Evolutionary conservation across 1,284 basidiomycete genomes (phyloP).

Genomic region (Hemileia vastatrix): DNA sequence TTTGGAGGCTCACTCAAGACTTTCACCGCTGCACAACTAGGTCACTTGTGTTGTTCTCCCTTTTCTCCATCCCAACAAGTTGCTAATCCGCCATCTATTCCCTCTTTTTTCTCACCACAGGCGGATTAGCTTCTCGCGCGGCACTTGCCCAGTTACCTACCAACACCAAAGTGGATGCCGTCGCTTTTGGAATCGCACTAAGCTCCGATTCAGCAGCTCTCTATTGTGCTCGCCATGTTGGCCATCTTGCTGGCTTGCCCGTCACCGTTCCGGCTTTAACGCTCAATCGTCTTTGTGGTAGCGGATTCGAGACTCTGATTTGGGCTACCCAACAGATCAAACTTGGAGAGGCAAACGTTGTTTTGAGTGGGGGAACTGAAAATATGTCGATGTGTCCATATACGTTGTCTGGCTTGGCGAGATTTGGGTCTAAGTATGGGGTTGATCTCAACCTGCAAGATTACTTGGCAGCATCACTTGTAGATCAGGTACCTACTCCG

Average conservation of each 20-base stretch:
- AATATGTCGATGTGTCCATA: slow-evolving; percentile 88
- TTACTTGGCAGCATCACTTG: slow-evolving; percentile 50
- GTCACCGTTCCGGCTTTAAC: slow-evolving; percentile 51
- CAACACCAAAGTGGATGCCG: slow-evolving; percentile 20
- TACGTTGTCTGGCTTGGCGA: slow-evolving; percentile 46
- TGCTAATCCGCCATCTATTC: no score
- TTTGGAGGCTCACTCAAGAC: slow-evolving; percentile 8
- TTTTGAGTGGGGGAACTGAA: slow-evolving; percentile 93
- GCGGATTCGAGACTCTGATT: slow-evolving; percentile 88
- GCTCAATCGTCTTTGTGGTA: slow-evolving; percentile 71
- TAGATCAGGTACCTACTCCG: slow-evolving; percentile 49
- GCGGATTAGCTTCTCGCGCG: slow-evolving; percentile 40
- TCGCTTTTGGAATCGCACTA: slow-evolving; percentile 41
- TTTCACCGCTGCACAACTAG: slow-evolving; percentile 15
- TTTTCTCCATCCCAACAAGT: no score
- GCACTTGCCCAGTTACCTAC: slow-evolving; percentile 35
- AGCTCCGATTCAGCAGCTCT: slow-evolving; percentile 56
- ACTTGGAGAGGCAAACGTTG: slow-evolving; percentile 71
- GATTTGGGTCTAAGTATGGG: slow-evolving; percentile 49
- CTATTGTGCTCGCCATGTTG: slow-evolving; percentile 89
- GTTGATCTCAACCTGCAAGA: slow-evolving; percentile 53
- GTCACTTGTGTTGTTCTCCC: no score
- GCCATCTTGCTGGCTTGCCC: slow-evolving; percentile 64
- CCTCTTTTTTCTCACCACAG: no score
- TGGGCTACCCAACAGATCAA: slow-evolving; percentile 83